These are phyloP conservation scores for Chytriomyces confervae DNA, from an alignment of 192 early-diverging fungal genomes.

Conservation along the genomic window DNA sequence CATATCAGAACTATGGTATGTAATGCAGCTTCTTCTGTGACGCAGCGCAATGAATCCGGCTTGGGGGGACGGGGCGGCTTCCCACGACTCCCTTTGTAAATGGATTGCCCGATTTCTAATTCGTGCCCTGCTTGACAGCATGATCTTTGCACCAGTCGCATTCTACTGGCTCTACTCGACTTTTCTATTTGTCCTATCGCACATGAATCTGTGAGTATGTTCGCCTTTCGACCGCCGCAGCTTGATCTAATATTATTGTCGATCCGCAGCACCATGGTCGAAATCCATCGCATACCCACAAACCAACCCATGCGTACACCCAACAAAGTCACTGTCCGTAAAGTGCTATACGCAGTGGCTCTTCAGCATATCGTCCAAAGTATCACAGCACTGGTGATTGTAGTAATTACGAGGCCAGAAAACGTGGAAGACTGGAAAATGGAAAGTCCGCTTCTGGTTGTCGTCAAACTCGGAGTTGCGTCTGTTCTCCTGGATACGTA, in stretches of 20 bases:
- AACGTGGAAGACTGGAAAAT: slow-evolving; percentile 37
- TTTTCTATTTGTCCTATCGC: slow-evolving; percentile 67
- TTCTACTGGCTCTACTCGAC: slow-evolving; percentile 76
- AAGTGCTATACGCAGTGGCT: slow-evolving; percentile 70
- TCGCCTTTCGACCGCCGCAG: background rate
- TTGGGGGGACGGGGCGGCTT: background rate
- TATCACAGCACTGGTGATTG: slow-evolving; percentile 47
- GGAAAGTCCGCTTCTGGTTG: slow-evolving; percentile 40
- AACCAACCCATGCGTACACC: slow-evolving; percentile 57
- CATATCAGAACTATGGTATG: slow-evolving; percentile 25
- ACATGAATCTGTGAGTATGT: slow-evolving; percentile 46
- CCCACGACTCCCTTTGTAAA: background rate
- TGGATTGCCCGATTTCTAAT: background rate
- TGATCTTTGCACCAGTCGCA: slow-evolving; percentile 59
- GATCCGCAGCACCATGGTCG: slow-evolving; percentile 54
- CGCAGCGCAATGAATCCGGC: background rate
- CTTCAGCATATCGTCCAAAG: slow-evolving; percentile 75
- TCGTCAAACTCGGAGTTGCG: slow-evolving; percentile 46
- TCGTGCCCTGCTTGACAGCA: slow-evolving; percentile 14
- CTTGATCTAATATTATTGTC: background rate
- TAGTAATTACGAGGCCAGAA: slow-evolving; percentile 43
- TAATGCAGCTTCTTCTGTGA: background rate
- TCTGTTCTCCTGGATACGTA: slow-evolving; percentile 53
- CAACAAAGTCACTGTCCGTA: slow-evolving; percentile 68
- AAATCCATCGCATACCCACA: slow-evolving; percentile 72